Conservation (phyloP, 306 rosid species). For the Sindora glabra region DNA sequence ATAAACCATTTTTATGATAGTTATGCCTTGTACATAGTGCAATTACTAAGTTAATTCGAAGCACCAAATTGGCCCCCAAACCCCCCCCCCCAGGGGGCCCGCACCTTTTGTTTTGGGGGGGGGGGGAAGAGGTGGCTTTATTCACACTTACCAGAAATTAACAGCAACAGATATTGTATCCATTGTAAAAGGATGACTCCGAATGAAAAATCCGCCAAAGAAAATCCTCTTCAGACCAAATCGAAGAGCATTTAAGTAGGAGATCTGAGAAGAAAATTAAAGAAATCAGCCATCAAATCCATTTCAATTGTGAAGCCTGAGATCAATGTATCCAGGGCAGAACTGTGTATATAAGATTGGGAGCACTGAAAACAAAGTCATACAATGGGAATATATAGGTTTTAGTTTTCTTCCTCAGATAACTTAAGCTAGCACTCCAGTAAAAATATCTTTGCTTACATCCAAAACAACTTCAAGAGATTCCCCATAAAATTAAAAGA, state of each 20-base stretch:
- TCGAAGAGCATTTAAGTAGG: slow-evolving; percentile 90
- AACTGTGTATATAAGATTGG: not conserved
- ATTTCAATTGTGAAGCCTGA: not conserved
- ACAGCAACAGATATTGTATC: slow-evolving; percentile 94
- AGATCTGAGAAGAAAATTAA: slow-evolving; percentile 40
- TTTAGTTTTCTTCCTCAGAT: not conserved
- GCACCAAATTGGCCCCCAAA: no score
- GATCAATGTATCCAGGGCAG: not conserved
- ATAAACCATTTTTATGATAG: not conserved
- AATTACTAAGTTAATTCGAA: not conserved
- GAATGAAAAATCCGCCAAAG: slow-evolving; percentile 87
- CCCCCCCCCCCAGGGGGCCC: no score
- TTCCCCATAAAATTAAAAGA: not conserved
- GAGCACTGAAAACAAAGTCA: not conserved
- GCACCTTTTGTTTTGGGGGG: no score
- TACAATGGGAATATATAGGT: not conserved
- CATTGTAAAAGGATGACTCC: slow-evolving; percentile 84
- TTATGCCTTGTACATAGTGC: no score
- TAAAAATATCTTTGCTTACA: not conserved
- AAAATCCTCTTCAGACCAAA: slow-evolving; percentile 91
- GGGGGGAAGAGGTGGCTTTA: not conserved
- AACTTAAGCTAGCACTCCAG: not conserved
- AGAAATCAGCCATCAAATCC: slow-evolving; percentile 6
- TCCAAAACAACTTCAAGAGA: not conserved
- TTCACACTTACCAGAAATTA: slow-evolving; percentile 65